Base-by-base conservation (phyloP, 192 early-diverging fungal species). In the Podila clonocystis region DNA sequence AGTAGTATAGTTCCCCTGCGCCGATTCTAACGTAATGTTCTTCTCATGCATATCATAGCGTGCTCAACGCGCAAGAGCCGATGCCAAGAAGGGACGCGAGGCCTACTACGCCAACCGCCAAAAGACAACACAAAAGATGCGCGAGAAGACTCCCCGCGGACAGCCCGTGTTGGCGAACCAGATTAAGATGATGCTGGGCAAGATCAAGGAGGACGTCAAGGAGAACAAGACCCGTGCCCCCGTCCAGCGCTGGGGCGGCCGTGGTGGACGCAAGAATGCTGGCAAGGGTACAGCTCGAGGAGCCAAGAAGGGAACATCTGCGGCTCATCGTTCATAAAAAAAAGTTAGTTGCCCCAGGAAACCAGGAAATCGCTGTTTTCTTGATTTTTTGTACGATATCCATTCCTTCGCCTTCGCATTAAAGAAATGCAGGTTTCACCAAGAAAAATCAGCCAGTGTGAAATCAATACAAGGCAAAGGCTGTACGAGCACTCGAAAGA, bases 181-280 rank as follows among this genome's bases (percentile, higher is more conserved):
- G 77, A 80, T 80, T 45, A 80, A 80, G 59, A 80, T 80, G 77
- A 80, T 80, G 77, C 58, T 80, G 9, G 67, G 77, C 29, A 80
- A 80, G 67, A 80, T 80, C 55, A 80, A 80, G 67, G 70, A 69
- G 30, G 77, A 80, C 13, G 67, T 80, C 66, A 68, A 73, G 58
- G 77, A 73, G 69, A 80, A 80, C 57, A 80, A 5, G 41, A 58
- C 77, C 8, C 70, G 77, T 38, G 77, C 67, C 26, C 77, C 77
- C 9, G 69, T 63, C 48, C 69, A 72, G n/a, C 45, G 70, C 31
- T 72, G 76, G 70, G 68, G 68, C 19, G 75, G 75, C 17, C 74
- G 74, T 52, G 74, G 74, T 7, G 74, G 74, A 65, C 74, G 74
- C 55, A 70, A 76, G 57, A 61, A 34, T 20, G 74, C 74, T 13